Conservation (phyloP, 768 basidiomycete genomes). For the Boletus sp. region DNA sequence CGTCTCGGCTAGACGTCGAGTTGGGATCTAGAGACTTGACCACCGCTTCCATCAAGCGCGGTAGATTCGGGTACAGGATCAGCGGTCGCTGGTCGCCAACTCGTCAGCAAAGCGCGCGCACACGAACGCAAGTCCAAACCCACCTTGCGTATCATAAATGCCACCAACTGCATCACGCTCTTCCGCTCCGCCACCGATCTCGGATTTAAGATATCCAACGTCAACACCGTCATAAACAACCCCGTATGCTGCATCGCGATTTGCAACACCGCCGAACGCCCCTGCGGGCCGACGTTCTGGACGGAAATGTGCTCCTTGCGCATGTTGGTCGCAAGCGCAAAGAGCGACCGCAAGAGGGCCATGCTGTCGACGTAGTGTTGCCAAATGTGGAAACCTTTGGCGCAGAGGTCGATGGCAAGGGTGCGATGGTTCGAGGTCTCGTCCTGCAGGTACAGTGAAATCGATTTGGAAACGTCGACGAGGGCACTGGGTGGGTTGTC, state of each 20-base stretch:
- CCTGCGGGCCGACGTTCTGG: conserved; percentile 72
- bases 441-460: conserved; percentile 73
- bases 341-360: conserved; percentile 81
- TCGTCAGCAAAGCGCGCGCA: background rate
- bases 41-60: conserved; percentile 88
- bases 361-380: conserved; percentile 91
- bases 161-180: conserved; percentile 88
- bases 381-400: conserved; percentile 91
- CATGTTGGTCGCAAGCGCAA: conserved; percentile 69
- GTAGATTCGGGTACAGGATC: conserved; percentile 78
- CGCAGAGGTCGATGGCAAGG: conserved; percentile 85
- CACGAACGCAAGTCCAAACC: background rate
- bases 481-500: conserved; percentile 51
- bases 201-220: conserved; percentile 83
- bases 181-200: conserved; percentile 73
- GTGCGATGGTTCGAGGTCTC: conserved; percentile 61
- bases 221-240: conserved; percentile 91
- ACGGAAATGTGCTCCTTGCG: conserved; percentile 66
- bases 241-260: conserved; percentile 82
- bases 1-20: conserved; percentile 68
- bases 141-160: conserved; percentile 90
- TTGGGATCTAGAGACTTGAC: conserved; percentile 97
- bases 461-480: conserved; percentile 80
- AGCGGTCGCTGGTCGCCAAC: conserved; percentile 60
- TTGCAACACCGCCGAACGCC: conserved; percentile 77